Conservation (phyloP, 2,329 filamentous ascomycete species). For the Colletotrichum magnum region DNA sequence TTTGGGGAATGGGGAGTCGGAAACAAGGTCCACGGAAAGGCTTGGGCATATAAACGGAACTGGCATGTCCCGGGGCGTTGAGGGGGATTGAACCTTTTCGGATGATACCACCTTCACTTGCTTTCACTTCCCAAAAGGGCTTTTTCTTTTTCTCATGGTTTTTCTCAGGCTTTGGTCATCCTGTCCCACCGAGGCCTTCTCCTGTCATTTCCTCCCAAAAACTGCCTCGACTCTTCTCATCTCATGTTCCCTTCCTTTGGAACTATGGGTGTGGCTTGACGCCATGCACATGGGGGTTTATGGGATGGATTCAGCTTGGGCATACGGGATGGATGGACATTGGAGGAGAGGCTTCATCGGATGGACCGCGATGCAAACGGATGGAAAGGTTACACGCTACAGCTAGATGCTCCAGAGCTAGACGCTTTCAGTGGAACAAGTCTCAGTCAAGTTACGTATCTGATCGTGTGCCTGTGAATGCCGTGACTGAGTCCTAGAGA, state of each 20-base stretch:
- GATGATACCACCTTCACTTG: slow-evolving; percentile 40
- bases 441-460: not conserved
- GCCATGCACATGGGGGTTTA: slow-evolving; percentile 19
- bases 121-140: slow-evolving; percentile 12
- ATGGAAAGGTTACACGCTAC: not conserved
- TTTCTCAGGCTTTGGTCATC: slow-evolving; percentile 5
- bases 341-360: not conserved
- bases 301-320: not conserved
- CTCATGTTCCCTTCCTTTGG: not conserved
- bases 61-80: slow-evolving; percentile 38
- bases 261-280: slow-evolving; percentile 15
- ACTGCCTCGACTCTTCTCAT: no score
- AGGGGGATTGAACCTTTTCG: slow-evolving; percentile 19
- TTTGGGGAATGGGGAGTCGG: slow-evolving; percentile 3
- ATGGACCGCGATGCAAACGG: not conserved
- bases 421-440: not conserved
- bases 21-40: slow-evolving; percentile 16
- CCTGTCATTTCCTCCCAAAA: no score
- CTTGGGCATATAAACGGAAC: slow-evolving; percentile 33
- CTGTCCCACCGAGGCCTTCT: not conserved
- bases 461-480: not conserved
- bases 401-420: not conserved
- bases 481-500: not conserved
- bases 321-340: not conserved
- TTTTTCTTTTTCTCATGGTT: slow-evolving; percentile 34